phyloP scores from a whole-genome alignment of 305 asterid species.

The Solanum hybrid region DNA sequence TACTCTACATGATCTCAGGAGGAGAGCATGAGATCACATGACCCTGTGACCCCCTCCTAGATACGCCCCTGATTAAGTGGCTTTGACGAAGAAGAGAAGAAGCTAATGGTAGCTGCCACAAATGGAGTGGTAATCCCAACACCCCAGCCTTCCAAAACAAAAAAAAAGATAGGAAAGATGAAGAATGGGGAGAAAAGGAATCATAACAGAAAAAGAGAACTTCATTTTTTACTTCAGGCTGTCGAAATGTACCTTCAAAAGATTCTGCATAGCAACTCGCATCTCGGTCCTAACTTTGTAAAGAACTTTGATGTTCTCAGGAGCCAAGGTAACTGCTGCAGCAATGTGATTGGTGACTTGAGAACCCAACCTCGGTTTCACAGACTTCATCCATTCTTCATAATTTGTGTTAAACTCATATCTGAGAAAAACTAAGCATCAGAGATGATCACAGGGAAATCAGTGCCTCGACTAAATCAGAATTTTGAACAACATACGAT shows the following conservation, averaged over 20 bases:
- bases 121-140: background rate
- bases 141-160: background rate
- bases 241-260: slow-evolving; percentile 56
- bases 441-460: slow-evolving; percentile 10
- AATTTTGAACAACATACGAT: background rate
- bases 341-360: slow-evolving; percentile 44
- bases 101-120: background rate
- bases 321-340: slow-evolving; percentile 47
- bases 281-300: slow-evolving; percentile 76
- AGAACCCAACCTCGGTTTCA: slow-evolving; percentile 58
- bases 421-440: slow-evolving; percentile 35
- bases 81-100: background rate
- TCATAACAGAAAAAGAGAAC: background rate
- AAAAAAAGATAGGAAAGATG: background rate
- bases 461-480: slow-evolving; percentile 2
- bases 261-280: slow-evolving; percentile 60
- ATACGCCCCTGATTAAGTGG: background rate
- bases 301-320: slow-evolving; percentile 58
- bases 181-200: background rate
- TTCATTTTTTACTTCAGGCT: background rate
- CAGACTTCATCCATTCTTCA: slow-evolving; percentile 75
- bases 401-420: slow-evolving; percentile 77
- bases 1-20: background rate
- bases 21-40: background rate
- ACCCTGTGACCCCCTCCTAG: background rate